These are phyloP conservation scores for Furcasterigmium sp. DNA, from an alignment of 2,329 filamentous ascomycete genomes.

Conservation along the genomic window DNA sequence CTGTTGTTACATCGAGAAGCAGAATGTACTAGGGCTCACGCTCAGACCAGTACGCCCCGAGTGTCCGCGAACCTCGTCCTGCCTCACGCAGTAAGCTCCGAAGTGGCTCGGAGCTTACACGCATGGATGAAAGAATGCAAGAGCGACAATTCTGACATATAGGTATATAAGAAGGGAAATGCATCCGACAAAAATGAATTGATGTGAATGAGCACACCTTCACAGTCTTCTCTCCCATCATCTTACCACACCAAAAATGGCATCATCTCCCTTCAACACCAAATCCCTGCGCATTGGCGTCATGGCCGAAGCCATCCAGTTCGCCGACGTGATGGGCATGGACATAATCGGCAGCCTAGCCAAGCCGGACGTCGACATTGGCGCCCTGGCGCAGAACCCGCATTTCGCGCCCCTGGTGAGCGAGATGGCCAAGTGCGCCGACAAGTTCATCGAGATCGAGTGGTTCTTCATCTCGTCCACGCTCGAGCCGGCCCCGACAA, in stretches of 20 bases:
- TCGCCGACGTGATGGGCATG: conserved; percentile 31
- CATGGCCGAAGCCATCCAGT: conserved; percentile 30
- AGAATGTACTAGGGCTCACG: no score
- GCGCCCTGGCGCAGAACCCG: conserved; percentile 11
- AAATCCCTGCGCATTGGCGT: conserved; percentile 29
- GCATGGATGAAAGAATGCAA: no score
- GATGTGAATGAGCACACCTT: no score
- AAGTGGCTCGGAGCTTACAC: no score
- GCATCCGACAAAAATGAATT: background rate
- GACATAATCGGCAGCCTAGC: conserved; percentile 32
- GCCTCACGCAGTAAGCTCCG: no score
- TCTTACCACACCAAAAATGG: background rate
- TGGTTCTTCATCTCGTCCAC: conserved; percentile 31
- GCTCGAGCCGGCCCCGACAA: conserved; percentile 22
- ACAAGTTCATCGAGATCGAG: conserved; percentile 21
- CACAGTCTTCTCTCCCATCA: no score
- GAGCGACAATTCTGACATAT: background rate
- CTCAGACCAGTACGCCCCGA: no score
- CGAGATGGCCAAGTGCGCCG: conserved; percentile 12
- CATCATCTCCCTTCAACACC: background rate
- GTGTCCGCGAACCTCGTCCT: no score
- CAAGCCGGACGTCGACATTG: conserved; percentile 14
- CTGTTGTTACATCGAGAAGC: no score
- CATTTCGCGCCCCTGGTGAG: background rate
- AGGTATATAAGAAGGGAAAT: background rate